A percentile compares a stretch with the other conserved stretches of the same genome.
Conservation (phyloP, 108 stramenopile species). For the Skeletonema marinoi region DNA sequence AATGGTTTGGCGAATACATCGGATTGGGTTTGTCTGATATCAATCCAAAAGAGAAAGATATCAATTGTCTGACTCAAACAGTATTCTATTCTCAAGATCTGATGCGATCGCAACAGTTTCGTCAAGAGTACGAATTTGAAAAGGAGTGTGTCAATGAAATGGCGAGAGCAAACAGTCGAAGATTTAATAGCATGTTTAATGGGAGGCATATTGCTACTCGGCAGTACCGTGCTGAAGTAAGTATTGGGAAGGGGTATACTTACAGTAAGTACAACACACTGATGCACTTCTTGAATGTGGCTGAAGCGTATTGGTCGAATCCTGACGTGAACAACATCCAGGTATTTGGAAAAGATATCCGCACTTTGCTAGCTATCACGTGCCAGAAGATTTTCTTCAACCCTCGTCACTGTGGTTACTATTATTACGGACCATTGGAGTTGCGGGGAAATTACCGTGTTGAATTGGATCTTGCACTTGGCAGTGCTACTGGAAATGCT, state of each 20-base stretch:
- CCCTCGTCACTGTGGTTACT: slow-evolving; percentile 42
- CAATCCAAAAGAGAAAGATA: slow-evolving; percentile 56
- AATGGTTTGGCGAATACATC: slow-evolving; percentile 50
- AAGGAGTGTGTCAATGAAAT: slow-evolving; percentile 64
- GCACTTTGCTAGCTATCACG: slow-evolving; percentile 44
- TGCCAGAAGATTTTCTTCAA: slow-evolving; percentile 62
- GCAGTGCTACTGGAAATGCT: slow-evolving; percentile 22
- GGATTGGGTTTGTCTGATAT: slow-evolving; percentile 57
- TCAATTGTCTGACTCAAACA: slow-evolving; percentile 57
- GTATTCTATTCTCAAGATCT: slow-evolving; percentile 53
- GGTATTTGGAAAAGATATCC: slow-evolving; percentile 55
- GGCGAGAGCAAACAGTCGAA: slow-evolving; percentile 48
- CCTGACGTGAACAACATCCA: slow-evolving; percentile 57
- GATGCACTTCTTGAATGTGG: slow-evolving; percentile 59
- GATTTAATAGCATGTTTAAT: slow-evolving; percentile 35
- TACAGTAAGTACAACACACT: slow-evolving; percentile 64
- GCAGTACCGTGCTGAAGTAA: slow-evolving; percentile 43
- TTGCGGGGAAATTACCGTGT: slow-evolving; percentile 26
- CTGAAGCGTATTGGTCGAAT: slow-evolving; percentile 48
- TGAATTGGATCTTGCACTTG: slow-evolving; percentile 56
- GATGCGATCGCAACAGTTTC: slow-evolving; percentile 36
- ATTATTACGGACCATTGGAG: slow-evolving; percentile 56
- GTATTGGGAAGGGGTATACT: slow-evolving; percentile 49
- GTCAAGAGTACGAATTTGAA: slow-evolving; percentile 58
- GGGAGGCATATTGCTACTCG: slow-evolving; percentile 18